Evolutionary conservation across 2,329 filamentous ascomycete genomes (phyloP).

Genomic region (Microdochium nivale): DNA sequence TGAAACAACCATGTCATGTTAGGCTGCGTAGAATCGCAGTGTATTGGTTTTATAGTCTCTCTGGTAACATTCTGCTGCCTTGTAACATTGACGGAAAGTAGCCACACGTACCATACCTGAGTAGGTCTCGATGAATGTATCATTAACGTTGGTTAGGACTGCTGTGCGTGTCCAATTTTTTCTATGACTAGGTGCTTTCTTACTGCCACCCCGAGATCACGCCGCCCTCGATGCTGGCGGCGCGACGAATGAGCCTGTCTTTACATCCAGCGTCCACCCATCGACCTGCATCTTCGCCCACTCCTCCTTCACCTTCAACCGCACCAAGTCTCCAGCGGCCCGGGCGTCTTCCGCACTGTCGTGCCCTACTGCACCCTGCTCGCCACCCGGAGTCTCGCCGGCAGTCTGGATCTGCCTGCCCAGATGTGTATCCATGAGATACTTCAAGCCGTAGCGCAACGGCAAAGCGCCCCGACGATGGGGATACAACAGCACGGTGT

Average conservation of each 20-base stretch:
- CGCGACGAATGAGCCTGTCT: slow-evolving; percentile 11
- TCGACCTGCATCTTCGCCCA: slow-evolving; percentile 59
- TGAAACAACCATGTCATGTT: background rate
- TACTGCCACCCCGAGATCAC: background rate
- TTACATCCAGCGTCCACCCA: slow-evolving; percentile 56
- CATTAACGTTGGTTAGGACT: too few species aligned
- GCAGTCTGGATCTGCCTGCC: slow-evolving; percentile 67
- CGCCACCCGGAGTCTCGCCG: slow-evolving; percentile 34
- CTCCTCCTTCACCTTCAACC: slow-evolving; percentile 57
- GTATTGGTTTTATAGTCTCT: background rate
- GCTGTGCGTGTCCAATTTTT: too few species aligned
- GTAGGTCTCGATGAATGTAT: too few species aligned
- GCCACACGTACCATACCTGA: too few species aligned
- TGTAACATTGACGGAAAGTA: too few species aligned
- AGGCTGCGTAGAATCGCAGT: background rate
- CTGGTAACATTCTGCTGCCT: background rate
- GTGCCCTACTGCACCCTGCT: slow-evolving; percentile 52
- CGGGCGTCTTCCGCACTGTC: slow-evolving; percentile 89
- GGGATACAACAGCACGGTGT: slow-evolving; percentile 78
- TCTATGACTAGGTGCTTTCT: too few species aligned
- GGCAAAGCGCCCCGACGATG: slow-evolving; percentile 65
- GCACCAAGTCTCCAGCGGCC: slow-evolving; percentile 79
- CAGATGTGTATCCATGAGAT: slow-evolving; percentile 61
- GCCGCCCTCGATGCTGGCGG: slow-evolving; percentile 12
- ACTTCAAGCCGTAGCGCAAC: slow-evolving; percentile 67